Percentiles rank a stretch among this genome's conserved stretches.
Evolutionary conservation across 1,284 basidiomycete genomes (phyloP).

Genomic region (Rhodotorula sp.): DNA sequence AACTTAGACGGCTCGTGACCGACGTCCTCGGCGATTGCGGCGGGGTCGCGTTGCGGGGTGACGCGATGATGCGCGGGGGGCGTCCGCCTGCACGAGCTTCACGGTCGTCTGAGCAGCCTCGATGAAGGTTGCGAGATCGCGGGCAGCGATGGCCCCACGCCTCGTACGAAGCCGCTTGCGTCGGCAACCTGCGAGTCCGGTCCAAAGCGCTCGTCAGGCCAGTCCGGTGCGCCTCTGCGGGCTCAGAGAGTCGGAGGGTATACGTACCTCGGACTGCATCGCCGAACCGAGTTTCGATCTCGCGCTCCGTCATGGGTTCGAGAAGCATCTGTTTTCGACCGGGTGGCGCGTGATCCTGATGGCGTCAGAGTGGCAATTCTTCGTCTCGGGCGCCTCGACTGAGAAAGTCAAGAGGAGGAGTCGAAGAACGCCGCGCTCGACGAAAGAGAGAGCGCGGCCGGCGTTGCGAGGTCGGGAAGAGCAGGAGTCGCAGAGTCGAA

Average conservation of each 20-base stretch:
- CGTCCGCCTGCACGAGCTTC: constrained; percentile 66
- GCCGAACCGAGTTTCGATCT: constrained; percentile 56
- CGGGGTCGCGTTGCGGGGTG: constrained; percentile 55
- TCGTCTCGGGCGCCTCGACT: constrained; percentile 48
- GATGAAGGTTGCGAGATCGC: constrained; percentile 77
- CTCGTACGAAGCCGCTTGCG: constrained; percentile 69
- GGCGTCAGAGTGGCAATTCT: constrained; percentile 76
- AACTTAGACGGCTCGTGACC: constrained; percentile 43
- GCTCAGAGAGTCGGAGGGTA: not conserved
- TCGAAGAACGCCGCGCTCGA: constrained; percentile 63
- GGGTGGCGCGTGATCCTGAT: constrained; percentile 86
- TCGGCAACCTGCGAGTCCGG: constrained; percentile 56
- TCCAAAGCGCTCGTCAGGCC: not conserved
- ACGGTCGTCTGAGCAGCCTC: constrained; percentile 69
- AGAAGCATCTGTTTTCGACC: constrained; percentile 73
- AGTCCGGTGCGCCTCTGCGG: not conserved
- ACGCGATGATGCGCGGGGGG: constrained; percentile 60
- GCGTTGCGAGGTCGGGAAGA: constrained; percentile 75
- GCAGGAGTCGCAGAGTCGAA: constrained; percentile 73
- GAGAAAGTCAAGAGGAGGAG: constrained; percentile 52
- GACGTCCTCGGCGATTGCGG: not conserved
- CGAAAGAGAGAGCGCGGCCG: constrained; percentile 61
- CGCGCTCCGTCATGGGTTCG: constrained; percentile 72
- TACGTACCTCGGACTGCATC: constrained; percentile 25
- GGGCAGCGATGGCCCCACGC: constrained; percentile 77